Conservation (phyloP, 306 rosid species). For the Macrotyloma uniflorum region DNA sequence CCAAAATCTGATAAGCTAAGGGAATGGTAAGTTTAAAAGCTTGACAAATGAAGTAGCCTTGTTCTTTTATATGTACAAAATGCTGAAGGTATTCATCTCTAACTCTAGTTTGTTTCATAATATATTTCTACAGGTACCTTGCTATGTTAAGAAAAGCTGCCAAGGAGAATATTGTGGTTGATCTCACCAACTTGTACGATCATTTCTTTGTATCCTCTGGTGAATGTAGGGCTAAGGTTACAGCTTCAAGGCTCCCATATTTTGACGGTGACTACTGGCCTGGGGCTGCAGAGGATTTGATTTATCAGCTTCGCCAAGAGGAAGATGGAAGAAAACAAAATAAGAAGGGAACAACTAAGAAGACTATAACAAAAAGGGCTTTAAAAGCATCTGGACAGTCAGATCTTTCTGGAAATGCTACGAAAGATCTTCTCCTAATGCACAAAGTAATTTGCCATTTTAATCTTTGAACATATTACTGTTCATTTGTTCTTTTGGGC, state of each 20-base stretch:
- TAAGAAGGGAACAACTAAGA: constrained; percentile 86
- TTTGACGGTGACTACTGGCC: constrained; percentile 99
- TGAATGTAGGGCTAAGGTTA: constrained; percentile 89
- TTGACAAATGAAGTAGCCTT: constrained; percentile 4
- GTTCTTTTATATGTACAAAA: constrained; percentile 12
- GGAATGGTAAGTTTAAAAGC: constrained; percentile 73
- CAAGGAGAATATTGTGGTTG: constrained; percentile 81
- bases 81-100: constrained; percentile 29
- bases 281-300: constrained; percentile 98
- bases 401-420: constrained; percentile 93
- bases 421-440: constrained; percentile 95
- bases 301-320: constrained; percentile 93
- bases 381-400: constrained; percentile 94
- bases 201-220: constrained; percentile 89
- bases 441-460: constrained; percentile 57
- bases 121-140: constrained; percentile 70
- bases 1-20: constrained; percentile 99
- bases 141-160: constrained; percentile 91
- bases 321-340: constrained; percentile 96
- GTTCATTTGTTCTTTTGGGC: constrained; percentile 5
- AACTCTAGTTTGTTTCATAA: constrained; percentile 37
- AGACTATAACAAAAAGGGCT: constrained; percentile 91
- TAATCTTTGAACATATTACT: background rate
- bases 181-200: constrained; percentile 88
- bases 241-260: constrained; percentile 96